phyloP scores from a whole-genome alignment of 345 rosid genomes.

The Eucalyptus marginata region DNA sequence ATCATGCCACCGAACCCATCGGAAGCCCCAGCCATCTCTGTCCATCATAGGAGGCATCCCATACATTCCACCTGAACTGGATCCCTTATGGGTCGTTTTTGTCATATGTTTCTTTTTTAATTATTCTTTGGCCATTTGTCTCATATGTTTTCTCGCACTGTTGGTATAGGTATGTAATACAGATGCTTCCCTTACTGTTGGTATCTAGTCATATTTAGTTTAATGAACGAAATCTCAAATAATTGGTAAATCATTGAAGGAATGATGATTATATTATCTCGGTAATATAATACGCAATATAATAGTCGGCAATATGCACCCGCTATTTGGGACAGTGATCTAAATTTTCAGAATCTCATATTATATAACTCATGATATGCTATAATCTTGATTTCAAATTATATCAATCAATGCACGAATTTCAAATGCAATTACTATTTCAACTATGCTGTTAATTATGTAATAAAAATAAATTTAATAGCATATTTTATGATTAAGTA shows the following conservation, averaged over 20 bases:
- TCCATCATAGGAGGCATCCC: too few species aligned
- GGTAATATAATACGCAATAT: background rate
- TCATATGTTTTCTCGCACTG: background rate
- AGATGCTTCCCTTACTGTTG: slow-evolving; percentile 81
- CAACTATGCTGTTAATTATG: background rate
- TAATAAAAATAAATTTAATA: too few species aligned
- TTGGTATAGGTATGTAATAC: slow-evolving; percentile 73
- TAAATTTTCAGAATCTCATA: background rate
- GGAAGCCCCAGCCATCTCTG: too few species aligned
- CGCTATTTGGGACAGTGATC: background rate
- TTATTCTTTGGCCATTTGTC: background rate
- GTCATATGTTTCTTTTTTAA: background rate
- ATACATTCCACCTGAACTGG: background rate
- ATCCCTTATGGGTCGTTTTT: background rate
- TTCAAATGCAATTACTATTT: too few species aligned
- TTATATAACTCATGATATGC: background rate
- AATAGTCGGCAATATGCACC: background rate
- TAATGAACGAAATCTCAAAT: background rate
- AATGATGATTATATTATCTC: background rate
- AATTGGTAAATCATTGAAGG: background rate
- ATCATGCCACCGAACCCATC: too few species aligned
- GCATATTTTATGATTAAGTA: background rate
- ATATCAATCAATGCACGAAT: background rate
- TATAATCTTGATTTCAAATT: background rate
- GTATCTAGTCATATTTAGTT: slow-evolving; percentile 16